phyloP scores from a whole-genome alignment of 352 stramenopile species.

The Phytophthora brassicae region DNA sequence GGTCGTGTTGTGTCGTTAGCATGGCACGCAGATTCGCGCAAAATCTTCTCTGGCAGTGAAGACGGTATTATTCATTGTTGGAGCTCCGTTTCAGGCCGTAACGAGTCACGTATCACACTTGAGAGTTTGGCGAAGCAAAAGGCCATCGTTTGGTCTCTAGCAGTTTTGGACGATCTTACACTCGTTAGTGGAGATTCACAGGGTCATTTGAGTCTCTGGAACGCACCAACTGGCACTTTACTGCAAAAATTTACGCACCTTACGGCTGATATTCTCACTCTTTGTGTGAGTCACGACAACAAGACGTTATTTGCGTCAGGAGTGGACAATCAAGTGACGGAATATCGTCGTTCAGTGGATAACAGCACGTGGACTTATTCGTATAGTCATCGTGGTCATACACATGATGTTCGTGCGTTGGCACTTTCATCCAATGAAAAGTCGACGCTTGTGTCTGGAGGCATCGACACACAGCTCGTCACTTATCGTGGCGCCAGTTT shows the following conservation, averaged over 20 bases:
- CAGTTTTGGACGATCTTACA: conserved; percentile 89
- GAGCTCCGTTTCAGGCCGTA: conserved; percentile 74
- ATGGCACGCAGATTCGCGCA: conserved; percentile 70
- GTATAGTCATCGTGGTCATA: conserved; percentile 90
- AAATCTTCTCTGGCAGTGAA: conserved; percentile 86
- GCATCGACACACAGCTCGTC: conserved; percentile 94
- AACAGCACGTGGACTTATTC: conserved; percentile 73
- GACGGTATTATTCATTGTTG: conserved; percentile 89
- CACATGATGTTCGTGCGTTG: conserved; percentile 89
- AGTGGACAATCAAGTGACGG: conserved; percentile 92
- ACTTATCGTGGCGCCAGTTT: conserved; percentile 89
- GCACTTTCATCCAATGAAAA: conserved; percentile 60
- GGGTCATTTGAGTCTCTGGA: conserved; percentile 93
- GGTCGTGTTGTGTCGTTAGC: conserved; percentile 81
- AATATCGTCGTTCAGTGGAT: conserved; percentile 62
- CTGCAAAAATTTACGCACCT: conserved; percentile 92
- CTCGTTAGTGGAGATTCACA: conserved; percentile 93
- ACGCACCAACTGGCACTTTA: conserved; percentile 89
- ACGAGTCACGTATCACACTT: conserved; percentile 83
- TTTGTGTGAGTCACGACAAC: conserved; percentile 85
- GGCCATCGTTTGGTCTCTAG: conserved; percentile 88
- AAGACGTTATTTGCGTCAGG: conserved; percentile 91
- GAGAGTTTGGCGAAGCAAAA: conserved; percentile 79
- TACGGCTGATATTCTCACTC: conserved; percentile 89
- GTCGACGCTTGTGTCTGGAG: conserved; percentile 85